Base-by-base conservation (phyloP, 163 green algal genomes). In the Scenedesmus sp. region DNA sequence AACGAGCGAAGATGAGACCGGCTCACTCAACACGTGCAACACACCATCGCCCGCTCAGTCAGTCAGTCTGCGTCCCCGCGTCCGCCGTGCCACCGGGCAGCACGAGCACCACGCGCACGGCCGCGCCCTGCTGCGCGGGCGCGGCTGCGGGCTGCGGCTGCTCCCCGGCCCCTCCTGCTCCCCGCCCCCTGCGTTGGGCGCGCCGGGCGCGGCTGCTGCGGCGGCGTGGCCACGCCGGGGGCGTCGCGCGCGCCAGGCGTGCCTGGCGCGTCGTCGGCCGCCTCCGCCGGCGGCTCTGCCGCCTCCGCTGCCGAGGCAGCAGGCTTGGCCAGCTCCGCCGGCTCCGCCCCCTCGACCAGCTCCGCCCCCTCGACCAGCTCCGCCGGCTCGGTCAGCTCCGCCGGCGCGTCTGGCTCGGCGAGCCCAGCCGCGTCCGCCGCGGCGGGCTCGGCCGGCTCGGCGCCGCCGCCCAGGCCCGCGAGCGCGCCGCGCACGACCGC, bases 1-100 rank as follows among this genome's bases (percentile, higher is more conserved):
- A n/a, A n/a, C n/a, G n/a, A n/a, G n/a, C n/a, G n/a, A n/a, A n/a
- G n/a, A n/a, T n/a, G n/a, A n/a, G n/a, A n/a, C n/a, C n/a, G n/a
- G n/a, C n/a, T n/a, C 39, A 47, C 39, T 47, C 39, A 47, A 47
- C 10, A 47, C 39, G 39, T 10, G 39, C 39, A n/a, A n/a, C n/a
- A n/a, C n/a, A n/a, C n/a, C n/a, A n/a, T n/a, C n/a, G n/a, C 39
- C 39, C 6, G 39, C 39, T 47, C 7, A 15, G 39, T 57, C 28
- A 62, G 13, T 75, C 67, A 39, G 67, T 76, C 26, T 76, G 67
- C 17, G 67, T 76, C 18, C 33, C 67, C 3, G 36, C 67, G 64
- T 76, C 67, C 18, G 11, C 22, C 2, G 2, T 24, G 67, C 67
- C 64, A 1, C 67, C 67, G 33, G 67, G 67, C 50, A 65, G 64